Base-by-base conservation (phyloP, 1,284 basidiomycete genomes). In the Schizophyllum commune region DNA sequence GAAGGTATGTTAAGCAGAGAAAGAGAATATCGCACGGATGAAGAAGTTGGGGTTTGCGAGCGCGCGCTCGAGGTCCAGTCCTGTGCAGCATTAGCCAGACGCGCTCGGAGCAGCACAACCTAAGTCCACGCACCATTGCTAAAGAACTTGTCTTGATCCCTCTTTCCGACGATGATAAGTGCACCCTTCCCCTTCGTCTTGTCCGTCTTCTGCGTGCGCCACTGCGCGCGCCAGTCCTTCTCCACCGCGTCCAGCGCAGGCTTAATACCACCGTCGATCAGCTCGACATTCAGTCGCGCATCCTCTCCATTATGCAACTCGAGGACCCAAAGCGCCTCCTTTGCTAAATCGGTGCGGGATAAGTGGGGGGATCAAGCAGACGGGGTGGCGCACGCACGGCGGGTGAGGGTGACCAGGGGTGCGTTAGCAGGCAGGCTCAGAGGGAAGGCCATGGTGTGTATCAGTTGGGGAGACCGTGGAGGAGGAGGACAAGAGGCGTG, bases 141-240 rank as follows among this genome's bases (percentile, higher is more conserved):
- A 74, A 94, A 96, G 80, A 94, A 96, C 74, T 93, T 94, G 69
- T 92, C 83, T 69, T 91, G 86, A 61, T 80, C 80, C 62, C 80
- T 79, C 59, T 82, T 83, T 6, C 91, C 90, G 3, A 91, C 85
- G 58, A 95, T 83, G 60, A 95, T 84, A 52, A 96, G 74, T 1
- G 90, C 86, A 17, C 92, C 93, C 64, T 77, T 75, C 57, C 82
- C 83, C 60, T 77, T 77, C 56, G 82, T 76, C 68, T 76, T 77
- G 57, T 68, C 73, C 52, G 74, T 70, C 32, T 74, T 71, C 3
- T 77, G 75, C n/a, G 72, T 69, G 51, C 83, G 77, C 75, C 79
- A 80, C 39, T 75, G 74, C 52, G 76, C 73, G 47, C 87, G 77
- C 95, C 95, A 98, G 66, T 90, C 81, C 21, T 76, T 74, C 72